Base-by-base conservation (phyloP, 2,329 filamentous ascomycete genomes). In the Geosmithia putterillii region DNA sequence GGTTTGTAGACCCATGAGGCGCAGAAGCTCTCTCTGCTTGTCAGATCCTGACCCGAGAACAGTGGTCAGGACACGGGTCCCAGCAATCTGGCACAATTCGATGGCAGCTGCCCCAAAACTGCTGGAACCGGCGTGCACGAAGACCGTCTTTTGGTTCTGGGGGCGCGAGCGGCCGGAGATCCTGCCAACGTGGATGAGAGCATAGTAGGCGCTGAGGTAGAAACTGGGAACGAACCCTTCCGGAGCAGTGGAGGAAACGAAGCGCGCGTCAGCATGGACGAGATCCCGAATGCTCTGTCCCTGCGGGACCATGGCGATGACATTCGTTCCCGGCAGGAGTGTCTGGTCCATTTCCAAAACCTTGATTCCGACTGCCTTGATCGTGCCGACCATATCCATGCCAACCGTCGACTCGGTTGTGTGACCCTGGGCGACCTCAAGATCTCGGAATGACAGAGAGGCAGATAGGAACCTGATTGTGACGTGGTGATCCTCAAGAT, bases 41-140 rank as follows among this genome's bases (percentile, higher is more conserved):
- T 52, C 38, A 1, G 49, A 40, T 6, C 50, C 46, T 9, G 52
- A 42, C 0, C 56, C 61, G 37, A 54, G 43, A 1, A 69, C 62
- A 0, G 66, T 73, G 2, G 57, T 60, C 44, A 67, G 69, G 2
- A 76, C 50, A 2, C 62, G 56, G 8, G 61, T 63, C 1, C 61
- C 66, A 7, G 57, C 47, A 2, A 54, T 44, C 38, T 50, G 54
- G 20, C 66, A 65, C 3, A 73, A 47, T 10, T 61, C 57, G 3
- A 74, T 49, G 2, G 66, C 69, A 9, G 63, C 64, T 34, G 67
- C 58, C 1, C 71, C 70, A 18, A 65, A 56, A 0, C 59, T 57
- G 40, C 67, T 65, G 4, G 65, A 61, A 3, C 62, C 70, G 9
- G 60, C 59, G 42, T 70, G 65, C 17, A 74, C 56, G 4, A 74